Conservation (phyloP, 306 rosid genomes). For the Abrus precatorius region DNA sequence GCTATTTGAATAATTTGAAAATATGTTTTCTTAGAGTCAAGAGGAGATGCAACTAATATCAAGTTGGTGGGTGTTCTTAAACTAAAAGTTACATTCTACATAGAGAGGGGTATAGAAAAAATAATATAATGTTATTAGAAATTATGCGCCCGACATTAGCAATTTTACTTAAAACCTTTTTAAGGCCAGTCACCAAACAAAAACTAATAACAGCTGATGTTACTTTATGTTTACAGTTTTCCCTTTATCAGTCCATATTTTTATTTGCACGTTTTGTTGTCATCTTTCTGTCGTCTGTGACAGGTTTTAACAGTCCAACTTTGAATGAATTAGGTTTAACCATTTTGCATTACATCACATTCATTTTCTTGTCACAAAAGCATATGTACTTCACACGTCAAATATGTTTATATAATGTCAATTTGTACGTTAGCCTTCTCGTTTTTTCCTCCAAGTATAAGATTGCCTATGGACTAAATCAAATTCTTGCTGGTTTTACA, state of each 20-base stretch:
- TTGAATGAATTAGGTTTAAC: slow-evolving; percentile 49
- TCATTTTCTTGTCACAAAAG: slow-evolving; percentile 36
- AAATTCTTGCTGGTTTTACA: slow-evolving; percentile 44
- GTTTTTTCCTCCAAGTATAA: slow-evolving; percentile 44
- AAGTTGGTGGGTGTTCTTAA: slow-evolving; percentile 75
- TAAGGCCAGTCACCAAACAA: slow-evolving; percentile 61
- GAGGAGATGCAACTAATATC: slow-evolving; percentile 84
- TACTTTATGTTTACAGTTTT: slow-evolving; percentile 1
- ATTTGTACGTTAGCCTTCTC: slow-evolving; percentile 32
- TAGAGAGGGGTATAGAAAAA: not conserved
- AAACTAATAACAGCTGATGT: slow-evolving; percentile 54
- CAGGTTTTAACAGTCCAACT: slow-evolving; percentile 31
- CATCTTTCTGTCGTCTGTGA: slow-evolving; percentile 39
- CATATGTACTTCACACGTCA: not conserved
- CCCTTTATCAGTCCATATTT: not conserved
- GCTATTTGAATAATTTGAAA: slow-evolving; percentile 51
- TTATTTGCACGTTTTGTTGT: slow-evolving; percentile 39
- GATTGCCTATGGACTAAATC: slow-evolving; percentile 34
- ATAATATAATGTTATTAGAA: not conserved
- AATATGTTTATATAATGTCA: slow-evolving; percentile 18
- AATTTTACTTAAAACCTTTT: not conserved
- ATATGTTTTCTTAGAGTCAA: slow-evolving; percentile 64
- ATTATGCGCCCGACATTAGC: slow-evolving; percentile 10
- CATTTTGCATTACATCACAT: slow-evolving; percentile 44
- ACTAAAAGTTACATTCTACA: slow-evolving; percentile 48